Evolutionary conservation across 257 asterid species (phyloP).

Genomic region (Linaria vulgaris): DNA sequence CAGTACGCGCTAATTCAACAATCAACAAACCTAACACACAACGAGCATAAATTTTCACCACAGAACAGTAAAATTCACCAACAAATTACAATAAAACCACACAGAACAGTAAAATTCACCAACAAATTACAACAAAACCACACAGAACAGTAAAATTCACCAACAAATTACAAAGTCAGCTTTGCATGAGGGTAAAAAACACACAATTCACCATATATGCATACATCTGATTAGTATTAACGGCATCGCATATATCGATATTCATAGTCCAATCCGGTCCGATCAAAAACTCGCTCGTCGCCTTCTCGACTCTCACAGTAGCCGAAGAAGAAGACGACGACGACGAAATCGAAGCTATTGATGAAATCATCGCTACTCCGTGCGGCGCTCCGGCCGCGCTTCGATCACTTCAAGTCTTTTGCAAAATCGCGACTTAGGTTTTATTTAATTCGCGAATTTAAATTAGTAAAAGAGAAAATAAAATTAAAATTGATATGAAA

Average conservation of each 20-base stretch:
- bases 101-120: background rate
- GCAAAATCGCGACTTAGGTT: too few relatives aligned
- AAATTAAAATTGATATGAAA: too few relatives aligned
- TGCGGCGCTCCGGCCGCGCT: too few relatives aligned
- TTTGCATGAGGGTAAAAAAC: conserved; percentile 35
- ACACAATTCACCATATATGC: conserved; percentile 21
- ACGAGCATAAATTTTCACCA: background rate
- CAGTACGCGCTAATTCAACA: background rate
- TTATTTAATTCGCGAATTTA: too few relatives aligned
- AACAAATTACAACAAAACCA: too few relatives aligned
- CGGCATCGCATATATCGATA: conserved; percentile 80
- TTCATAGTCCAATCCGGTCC: conserved; percentile 98
- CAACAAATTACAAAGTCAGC: conserved; percentile 36
- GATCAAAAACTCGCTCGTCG: conserved; percentile 95
- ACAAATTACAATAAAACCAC: too few relatives aligned
- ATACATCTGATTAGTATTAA: conserved; percentile 78
- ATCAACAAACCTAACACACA: background rate
- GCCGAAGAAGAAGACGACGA: conserved; percentile 68
- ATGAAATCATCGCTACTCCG: conserved; percentile 30
- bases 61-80: conserved; percentile 10
- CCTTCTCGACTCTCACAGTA: conserved; percentile 77
- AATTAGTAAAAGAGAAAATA: too few relatives aligned
- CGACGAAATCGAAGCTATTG: conserved; percentile 43
- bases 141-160: background rate
- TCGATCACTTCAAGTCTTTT: too few relatives aligned